Conservation (phyloP, 2,329 filamentous ascomycete genomes). For the Thermochaetoides dissita region DNA sequence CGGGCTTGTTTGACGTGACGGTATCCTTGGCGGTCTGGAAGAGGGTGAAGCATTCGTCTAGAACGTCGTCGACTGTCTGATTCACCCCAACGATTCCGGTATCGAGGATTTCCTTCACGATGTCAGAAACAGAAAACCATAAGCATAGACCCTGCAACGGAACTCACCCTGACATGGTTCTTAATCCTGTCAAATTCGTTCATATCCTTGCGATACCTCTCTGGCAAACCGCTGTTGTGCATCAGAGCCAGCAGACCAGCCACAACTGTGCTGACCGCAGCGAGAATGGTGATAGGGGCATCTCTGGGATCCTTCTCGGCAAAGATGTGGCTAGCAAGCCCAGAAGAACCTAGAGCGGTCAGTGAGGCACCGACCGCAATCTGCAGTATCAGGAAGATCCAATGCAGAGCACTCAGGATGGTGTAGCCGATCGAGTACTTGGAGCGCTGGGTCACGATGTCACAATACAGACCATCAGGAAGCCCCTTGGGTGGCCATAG, state of each 20-base stretch:
- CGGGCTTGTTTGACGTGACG: constrained; percentile 33
- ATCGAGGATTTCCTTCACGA: constrained; percentile 30
- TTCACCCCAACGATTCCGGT: constrained; percentile 30
- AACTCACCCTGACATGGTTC: constrained; percentile 28
- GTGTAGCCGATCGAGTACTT: constrained; percentile 33
- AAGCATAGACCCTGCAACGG: background rate
- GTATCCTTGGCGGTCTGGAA: constrained; percentile 33
- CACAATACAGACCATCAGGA: constrained; percentile 34
- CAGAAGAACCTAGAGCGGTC: constrained; percentile 34
- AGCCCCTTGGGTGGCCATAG: constrained; percentile 35
- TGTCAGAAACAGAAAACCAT: background rate
- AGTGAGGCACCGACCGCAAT: constrained; percentile 34
- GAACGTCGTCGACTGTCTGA: constrained; percentile 30
- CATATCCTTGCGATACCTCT: constrained; percentile 35
- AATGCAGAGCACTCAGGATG: constrained; percentile 27
- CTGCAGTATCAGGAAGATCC: constrained; percentile 34
- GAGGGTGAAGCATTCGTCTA: constrained; percentile 32
- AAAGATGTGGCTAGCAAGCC: constrained; percentile 18
- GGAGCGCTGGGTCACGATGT: constrained; percentile 30
- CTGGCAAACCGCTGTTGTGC: constrained; percentile 40
- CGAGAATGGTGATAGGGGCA: constrained; percentile 33
- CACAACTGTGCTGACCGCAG: constrained; percentile 34
- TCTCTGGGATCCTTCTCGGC: too few relatives aligned
- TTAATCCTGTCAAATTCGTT: constrained; percentile 36
- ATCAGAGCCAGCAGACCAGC: constrained; percentile 37